Evolutionary conservation across 768 basidiomycete species (phyloP), one percentile per base, ranked within the genome.

Genomic region (Leccinellum rugosiceps): DNA sequence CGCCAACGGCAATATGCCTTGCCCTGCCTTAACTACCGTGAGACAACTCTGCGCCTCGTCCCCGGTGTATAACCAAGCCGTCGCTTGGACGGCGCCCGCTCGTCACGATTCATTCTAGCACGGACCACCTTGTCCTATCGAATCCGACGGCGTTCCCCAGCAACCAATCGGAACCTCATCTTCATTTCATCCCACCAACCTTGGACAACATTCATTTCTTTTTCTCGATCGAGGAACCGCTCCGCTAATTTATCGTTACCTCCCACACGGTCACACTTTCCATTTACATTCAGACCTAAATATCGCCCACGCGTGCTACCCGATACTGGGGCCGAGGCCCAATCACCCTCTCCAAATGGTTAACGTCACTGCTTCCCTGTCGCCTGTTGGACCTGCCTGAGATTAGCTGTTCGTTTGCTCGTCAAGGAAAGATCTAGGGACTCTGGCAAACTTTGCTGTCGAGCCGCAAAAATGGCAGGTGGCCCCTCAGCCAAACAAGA

Each of bases 351-450:
- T 30, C n/a, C 48, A 53, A 26, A 23, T 4, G 15, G 7, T 38
- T 53, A 25, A 64, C 53, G 62, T 63, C 53, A 64, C 46, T 0
- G 0, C 4, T 25, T 63, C 62, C 61, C 61, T 53, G 61, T 62
- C 47, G 41, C 53, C 11, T 26, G 47, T 30, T 17, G 3, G 3
- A 19, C 28, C 50, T 17, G 55, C 55, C 52, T 19, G 19, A 63
- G 62, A 62, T 62, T 58, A 9, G 52, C 56, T 50, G 15, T 63
- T 14, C 2, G n/a, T n/a, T 45, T 53, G 3, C 61, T 19, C 11
- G 50, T 25, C 60, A 38, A 38, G 7, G 3, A 19, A 11, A 35
- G 60, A 61, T 61, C 60, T 44, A 54, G 41, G 56, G 43, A 28
- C 31, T 25, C 10, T 13, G 32, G 8, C 17, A 30, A 54, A 25